phyloP scores from a whole-genome alignment of 2,329 filamentous ascomycete species.

The Mariannaea sp. region DNA sequence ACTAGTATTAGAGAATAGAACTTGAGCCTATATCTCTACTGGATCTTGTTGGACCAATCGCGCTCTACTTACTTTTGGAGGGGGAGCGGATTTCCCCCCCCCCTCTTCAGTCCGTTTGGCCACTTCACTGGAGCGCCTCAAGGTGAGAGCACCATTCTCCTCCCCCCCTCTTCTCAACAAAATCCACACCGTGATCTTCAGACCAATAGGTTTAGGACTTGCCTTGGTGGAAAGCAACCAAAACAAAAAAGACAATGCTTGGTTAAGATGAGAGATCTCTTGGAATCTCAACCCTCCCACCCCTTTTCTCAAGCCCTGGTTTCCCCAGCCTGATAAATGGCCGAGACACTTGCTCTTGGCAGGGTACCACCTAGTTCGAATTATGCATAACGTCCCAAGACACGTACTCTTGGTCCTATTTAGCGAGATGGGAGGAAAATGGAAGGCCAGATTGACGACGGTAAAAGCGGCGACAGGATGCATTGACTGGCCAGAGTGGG shows the following conservation, averaged over 20 bases:
- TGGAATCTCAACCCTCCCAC: not conserved
- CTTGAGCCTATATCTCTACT: not conserved
- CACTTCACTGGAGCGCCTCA: not conserved
- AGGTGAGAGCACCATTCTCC: not conserved
- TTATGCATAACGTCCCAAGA: constrained; percentile 14
- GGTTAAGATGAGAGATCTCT: no score
- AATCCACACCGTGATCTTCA: not conserved
- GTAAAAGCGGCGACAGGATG: constrained; percentile 12
- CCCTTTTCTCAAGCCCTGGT: not conserved
- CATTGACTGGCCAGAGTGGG: constrained; percentile 11
- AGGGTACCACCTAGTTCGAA: constrained; percentile 8
- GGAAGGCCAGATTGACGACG: not conserved
- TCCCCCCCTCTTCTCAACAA: not conserved
- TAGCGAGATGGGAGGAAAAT: no score
- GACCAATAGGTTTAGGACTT: no score
- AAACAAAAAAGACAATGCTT: no score
- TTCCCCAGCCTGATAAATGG: not conserved
- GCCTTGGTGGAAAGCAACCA: no score
- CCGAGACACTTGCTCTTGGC: constrained; percentile 1
- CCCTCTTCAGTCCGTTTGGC: not conserved
- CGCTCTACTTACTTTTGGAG: not conserved
- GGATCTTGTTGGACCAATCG: not conserved
- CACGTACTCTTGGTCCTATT: not conserved
- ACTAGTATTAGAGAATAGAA: not conserved
- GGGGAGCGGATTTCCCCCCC: not conserved